A percentile compares a stretch with the other conserved stretches of the same genome.
Conservation (phyloP, 257 asterid species). For the Verbascum thapsus region DNA sequence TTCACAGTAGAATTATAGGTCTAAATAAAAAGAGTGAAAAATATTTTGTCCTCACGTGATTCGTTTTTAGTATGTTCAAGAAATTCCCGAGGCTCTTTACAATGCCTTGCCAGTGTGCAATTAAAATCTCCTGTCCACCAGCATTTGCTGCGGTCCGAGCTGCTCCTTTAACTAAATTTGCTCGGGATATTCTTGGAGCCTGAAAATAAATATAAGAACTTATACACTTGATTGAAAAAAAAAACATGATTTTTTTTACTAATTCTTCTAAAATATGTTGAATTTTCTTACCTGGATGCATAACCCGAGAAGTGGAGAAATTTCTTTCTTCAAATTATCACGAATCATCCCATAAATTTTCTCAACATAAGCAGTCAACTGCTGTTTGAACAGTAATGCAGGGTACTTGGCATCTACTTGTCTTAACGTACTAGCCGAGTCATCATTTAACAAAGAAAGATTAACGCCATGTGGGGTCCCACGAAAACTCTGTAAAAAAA, state of each 20-base stretch:
- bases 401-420: slow-evolving; percentile 99
- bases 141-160: slow-evolving; percentile 89
- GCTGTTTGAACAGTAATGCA: slow-evolving; percentile 89
- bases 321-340: slow-evolving; percentile 87
- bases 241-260: slow-evolving; percentile 10
- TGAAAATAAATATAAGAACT: slow-evolving; percentile 33
- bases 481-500: slow-evolving; percentile 73
- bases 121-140: slow-evolving; percentile 87
- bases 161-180: slow-evolving; percentile 79
- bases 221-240: neutral
- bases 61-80: slow-evolving; percentile 63
- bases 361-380: slow-evolving; percentile 86
- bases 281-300: slow-evolving; percentile 80
- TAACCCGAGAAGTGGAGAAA: slow-evolving; percentile 80
- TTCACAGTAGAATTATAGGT: neutral
- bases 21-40: slow-evolving; percentile 2
- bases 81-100: slow-evolving; percentile 71
- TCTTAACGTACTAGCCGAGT: slow-evolving; percentile 57
- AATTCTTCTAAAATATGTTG: slow-evolving; percentile 3
- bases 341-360: slow-evolving; percentile 90
- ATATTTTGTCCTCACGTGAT: slow-evolving; percentile 58
- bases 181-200: slow-evolving; percentile 98
- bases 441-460: slow-evolving; percentile 67
- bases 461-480: slow-evolving; percentile 74
- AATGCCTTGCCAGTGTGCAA: slow-evolving; percentile 98